Percentiles rank a stretch among this genome's conserved stretches.
Evolutionary conservation across 1,139 yeast species (phyloP).

Genomic region (Taphrina flavorubra): DNA sequence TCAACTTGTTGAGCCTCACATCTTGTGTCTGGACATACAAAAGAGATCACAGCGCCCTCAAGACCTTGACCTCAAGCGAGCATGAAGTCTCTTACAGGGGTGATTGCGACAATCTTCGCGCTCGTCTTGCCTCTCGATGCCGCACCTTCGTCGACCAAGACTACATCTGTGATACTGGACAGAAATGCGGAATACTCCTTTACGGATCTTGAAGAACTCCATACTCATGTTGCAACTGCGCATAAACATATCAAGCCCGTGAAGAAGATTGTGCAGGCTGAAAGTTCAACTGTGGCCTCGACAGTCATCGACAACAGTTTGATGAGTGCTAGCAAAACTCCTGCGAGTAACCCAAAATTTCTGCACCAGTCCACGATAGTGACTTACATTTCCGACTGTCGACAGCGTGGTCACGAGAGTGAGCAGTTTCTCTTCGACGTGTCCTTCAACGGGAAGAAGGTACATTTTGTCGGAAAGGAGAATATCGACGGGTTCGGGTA

Average conservation of each 20-base stretch:
- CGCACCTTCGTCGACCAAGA: too few species aligned
- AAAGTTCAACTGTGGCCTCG: background rate
- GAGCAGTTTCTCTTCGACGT: conserved; percentile 4
- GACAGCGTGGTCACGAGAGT: background rate
- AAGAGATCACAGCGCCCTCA: too few species aligned
- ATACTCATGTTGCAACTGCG: background rate
- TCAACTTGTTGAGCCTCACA: too few species aligned
- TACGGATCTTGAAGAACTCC: background rate
- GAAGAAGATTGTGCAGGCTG: background rate
- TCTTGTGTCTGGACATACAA: too few species aligned
- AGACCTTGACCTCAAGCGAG: too few species aligned
- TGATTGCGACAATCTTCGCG: too few species aligned
- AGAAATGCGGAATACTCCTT: background rate
- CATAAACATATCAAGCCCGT: too few species aligned
- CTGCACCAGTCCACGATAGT: background rate
- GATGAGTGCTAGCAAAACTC: too few species aligned
- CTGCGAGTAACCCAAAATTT: too few species aligned
- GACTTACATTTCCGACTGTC: background rate
- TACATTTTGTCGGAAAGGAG: background rate
- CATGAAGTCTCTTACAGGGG: too few species aligned
- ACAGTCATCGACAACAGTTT: background rate
- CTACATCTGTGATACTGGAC: background rate
- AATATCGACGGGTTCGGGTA: conserved; percentile 6
- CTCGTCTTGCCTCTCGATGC: too few species aligned
- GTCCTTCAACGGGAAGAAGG: background rate